These are phyloP conservation scores for Aeminium ludgeri DNA, from an alignment of 495 filamentous ascomycete species.

Conservation along the genomic window DNA sequence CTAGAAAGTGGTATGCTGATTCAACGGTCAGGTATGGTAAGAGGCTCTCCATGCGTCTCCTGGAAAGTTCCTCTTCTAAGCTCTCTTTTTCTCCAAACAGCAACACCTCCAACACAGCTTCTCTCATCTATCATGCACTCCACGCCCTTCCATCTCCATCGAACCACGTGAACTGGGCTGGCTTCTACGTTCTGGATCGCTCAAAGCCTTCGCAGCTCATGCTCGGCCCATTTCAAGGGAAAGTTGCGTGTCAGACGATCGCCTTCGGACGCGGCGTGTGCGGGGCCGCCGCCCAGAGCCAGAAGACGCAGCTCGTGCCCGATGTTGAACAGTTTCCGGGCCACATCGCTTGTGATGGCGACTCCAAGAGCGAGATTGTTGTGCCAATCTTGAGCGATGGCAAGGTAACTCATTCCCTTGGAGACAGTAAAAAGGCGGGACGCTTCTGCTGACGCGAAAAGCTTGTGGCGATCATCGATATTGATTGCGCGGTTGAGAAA, in stretches of 20 bases:
- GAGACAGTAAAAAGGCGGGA: neutral
- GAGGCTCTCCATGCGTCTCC: conserved; percentile 3
- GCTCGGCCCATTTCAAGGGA: conserved; percentile 76
- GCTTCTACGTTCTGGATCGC: conserved; percentile 69
- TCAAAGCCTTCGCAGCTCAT: conserved; percentile 35
- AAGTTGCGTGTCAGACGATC: conserved; percentile 78
- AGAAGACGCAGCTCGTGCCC: conserved; percentile 49
- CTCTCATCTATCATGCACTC: conserved; percentile 75
- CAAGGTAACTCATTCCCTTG: conserved; percentile 30
- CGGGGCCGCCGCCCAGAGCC: conserved; percentile 51
- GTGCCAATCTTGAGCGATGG: conserved; percentile 53
- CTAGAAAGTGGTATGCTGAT: too few species aligned
- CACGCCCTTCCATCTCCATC: conserved; percentile 61
- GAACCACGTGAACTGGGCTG: conserved; percentile 68
- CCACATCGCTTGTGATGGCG: conserved; percentile 81
- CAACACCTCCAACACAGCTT: conserved; percentile 71
- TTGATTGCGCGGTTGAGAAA: conserved; percentile 54
- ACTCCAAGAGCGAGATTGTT: conserved; percentile 75
- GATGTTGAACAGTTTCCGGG: conserved; percentile 68
- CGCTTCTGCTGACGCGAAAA: conserved; percentile 20
- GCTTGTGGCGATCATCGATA: conserved; percentile 78
- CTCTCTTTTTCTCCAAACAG: conserved; percentile 25
- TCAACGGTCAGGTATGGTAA: conserved; percentile 41
- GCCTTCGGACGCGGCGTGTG: conserved; percentile 67
- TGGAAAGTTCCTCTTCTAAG: too few species aligned